Evolutionary conservation across 169 alveolate genomes (phyloP), one percentile per base, ranked within the genome.

Genomic region (Neospora caninum): DNA sequence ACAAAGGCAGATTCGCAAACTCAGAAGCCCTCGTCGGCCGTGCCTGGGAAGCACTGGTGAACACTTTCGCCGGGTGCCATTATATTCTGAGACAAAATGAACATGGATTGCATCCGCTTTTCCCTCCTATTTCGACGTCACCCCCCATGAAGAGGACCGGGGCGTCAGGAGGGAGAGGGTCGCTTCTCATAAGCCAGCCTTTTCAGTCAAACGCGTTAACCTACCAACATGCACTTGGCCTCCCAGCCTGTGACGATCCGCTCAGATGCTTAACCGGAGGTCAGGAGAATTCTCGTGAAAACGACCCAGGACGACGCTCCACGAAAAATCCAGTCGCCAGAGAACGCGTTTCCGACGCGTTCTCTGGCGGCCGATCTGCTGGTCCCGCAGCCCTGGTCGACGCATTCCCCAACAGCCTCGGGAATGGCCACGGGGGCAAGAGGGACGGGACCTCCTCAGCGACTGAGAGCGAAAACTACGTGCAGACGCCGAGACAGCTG

Each of bases 41-140:
- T 29, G 89, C 89, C 38, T 82, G 89, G 89, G 89, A 82, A 10
- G 89, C 89, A 20, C 89, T 82, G 53, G 89, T 82, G 41, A 42
- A 82, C 67, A 41, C 89, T 0, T 82, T 82, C 31, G 89, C 89
- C 69, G 67, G 39, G 64, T 82, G 89, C 25, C 41, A 82, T 41
- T 82, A 41, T 31, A 25, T 36, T 42, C 89, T 82, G 38, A 7
- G 89, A 22, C 89, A 42, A 31, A 36, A 82, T 82, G 89, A 82
- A 82, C 7, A 42, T 2, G 89, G 89, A 2, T 29, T 38, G 4
- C 89, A 82, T 31, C 69, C 89, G 36, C 89, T 82, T 38, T 82
- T n/a, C 39, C 89, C 89, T 4, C 89, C 89, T 82, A 34, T 82
- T 4, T 36, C 38, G 67, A 49, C 53, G 36, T 36, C 41, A 9